Evolutionary conservation across 164 flowering plant species (phyloP), one percentile per base, ranked within the genome.

Genomic region (Stephania yunnanensis): DNA sequence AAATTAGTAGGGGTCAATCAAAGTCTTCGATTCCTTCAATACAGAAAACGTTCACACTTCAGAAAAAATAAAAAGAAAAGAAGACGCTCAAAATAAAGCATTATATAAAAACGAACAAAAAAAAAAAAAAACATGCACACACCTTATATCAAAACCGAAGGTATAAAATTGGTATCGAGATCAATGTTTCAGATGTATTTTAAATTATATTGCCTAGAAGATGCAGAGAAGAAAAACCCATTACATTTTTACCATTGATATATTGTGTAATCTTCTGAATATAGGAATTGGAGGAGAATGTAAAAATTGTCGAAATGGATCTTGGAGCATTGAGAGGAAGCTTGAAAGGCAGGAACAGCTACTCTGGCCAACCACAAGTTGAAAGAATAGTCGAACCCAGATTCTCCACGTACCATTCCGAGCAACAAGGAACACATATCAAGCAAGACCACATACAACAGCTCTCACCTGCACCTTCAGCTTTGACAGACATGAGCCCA

Each of bases 271-370:
- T 50, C 53, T 73, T 73, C 10, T 74, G 68, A 30, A 70, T 80
- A 55, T 75, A 92, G 97, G 92, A 91, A 58, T 71, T 83, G 80
- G 97, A 93, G 70, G 99, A 95, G 83, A 87, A 91, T 82, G 85
- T 92, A 31, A 95, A 93, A 88, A 88, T 92, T 61, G 97, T 92
- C 63, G 97, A 92, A 82, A 90, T 92, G 91, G 94, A 92, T 73
- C 66, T 78, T 42, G 89, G 91, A 17, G 92, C 86, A 63, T 69
- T 78, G 45, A 89, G 82, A 77, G 89, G 77, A 73, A 85, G 77
- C 73, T 72, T 80, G 42, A 90, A 81, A 75, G 78, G 86, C 79
- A 86, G 93, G 80, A 86, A 85, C 72, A 85, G 90, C 87, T 85
- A 89, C 73, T 85, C 66, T 13, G 82, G 80, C 80, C 73, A 84